These are phyloP conservation scores for Heritiera littoralis DNA, from an alignment of 345 rosid species.

Conservation along the genomic window DNA sequence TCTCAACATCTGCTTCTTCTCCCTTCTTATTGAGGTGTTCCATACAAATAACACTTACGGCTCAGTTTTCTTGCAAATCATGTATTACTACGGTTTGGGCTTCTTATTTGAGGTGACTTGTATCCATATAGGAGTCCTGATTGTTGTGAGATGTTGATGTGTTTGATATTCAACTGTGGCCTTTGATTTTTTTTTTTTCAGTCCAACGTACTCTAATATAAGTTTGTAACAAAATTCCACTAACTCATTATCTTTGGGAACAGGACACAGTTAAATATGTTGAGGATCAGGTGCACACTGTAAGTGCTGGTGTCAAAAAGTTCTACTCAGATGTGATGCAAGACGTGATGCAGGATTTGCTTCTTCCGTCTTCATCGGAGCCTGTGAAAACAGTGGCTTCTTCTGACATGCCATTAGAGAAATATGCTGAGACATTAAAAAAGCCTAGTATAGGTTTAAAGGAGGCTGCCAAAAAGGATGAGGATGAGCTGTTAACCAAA, in stretches of 20 bases:
- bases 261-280: constrained; percentile 80
- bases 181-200: no score
- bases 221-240: constrained; percentile 4
- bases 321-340: constrained; percentile 73
- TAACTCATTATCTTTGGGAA: constrained; percentile 20
- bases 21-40: not conserved
- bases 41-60: not conserved
- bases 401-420: constrained; percentile 32
- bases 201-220: not conserved
- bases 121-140: not conserved
- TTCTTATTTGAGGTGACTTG: not conserved
- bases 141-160: not conserved
- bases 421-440: constrained; percentile 33
- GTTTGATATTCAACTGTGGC: no score
- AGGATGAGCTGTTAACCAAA: constrained; percentile 27
- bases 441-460: constrained; percentile 38
- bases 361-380: constrained; percentile 49
- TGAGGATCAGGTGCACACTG: constrained; percentile 78
- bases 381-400: constrained; percentile 35
- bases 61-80: not conserved
- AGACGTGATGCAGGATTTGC: constrained; percentile 68
- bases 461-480: constrained; percentile 32
- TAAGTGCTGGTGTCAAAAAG: constrained; percentile 68
- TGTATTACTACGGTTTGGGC: constrained; percentile 13
- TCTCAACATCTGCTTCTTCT: not conserved